Percentiles rank a stretch among this genome's conserved stretches.
phyloP scores from a whole-genome alignment of 2,329 filamentous ascomycete genomes.

The Lachnellula arida region DNA sequence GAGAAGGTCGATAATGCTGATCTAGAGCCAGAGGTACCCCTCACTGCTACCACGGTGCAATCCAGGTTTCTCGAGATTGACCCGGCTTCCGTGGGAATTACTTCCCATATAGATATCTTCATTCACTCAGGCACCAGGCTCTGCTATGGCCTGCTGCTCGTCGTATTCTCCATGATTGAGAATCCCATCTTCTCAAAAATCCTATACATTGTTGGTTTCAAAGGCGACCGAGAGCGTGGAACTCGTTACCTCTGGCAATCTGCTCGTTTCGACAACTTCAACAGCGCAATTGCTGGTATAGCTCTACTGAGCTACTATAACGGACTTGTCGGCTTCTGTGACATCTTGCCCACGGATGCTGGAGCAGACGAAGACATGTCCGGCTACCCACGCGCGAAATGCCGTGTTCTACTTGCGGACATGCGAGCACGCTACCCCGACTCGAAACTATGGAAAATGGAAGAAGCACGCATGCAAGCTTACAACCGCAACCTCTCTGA shows the following conservation, averaged over 20 bases:
- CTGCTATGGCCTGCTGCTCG: constrained; percentile 80
- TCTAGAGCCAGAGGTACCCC: constrained; percentile 5
- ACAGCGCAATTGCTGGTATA: constrained; percentile 84
- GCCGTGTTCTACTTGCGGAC: constrained; percentile 60
- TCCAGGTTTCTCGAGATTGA: constrained; percentile 28
- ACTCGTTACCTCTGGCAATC: constrained; percentile 87
- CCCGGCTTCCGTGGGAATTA: constrained; percentile 57
- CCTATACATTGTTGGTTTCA: constrained; percentile 84
- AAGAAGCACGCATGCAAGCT: constrained; percentile 75
- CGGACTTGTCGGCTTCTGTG: constrained; percentile 76
- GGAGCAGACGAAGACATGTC: constrained; percentile 54
- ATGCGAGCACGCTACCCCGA: constrained; percentile 79
- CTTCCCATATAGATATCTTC: constrained; percentile 76
- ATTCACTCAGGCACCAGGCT: constrained; percentile 85
- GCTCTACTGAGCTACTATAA: constrained; percentile 85
- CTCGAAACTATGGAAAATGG: constrained; percentile 79
- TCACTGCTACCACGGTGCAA: constrained; percentile 13
- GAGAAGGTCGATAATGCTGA: neutral
- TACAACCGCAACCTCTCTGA: constrained; percentile 61
- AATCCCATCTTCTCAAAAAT: constrained; percentile 87
- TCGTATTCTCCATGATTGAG: constrained; percentile 80
- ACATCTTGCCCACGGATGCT: constrained; percentile 68
- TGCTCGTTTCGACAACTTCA: constrained; percentile 79
- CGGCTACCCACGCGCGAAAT: constrained; percentile 67
- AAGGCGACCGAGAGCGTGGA: constrained; percentile 78